Percentiles rank a stretch among this genome's conserved stretches.
These are phyloP conservation scores for Limtongia smithiae DNA, from an alignment of 805 yeast genomes.

Conservation along the genomic window DNA sequence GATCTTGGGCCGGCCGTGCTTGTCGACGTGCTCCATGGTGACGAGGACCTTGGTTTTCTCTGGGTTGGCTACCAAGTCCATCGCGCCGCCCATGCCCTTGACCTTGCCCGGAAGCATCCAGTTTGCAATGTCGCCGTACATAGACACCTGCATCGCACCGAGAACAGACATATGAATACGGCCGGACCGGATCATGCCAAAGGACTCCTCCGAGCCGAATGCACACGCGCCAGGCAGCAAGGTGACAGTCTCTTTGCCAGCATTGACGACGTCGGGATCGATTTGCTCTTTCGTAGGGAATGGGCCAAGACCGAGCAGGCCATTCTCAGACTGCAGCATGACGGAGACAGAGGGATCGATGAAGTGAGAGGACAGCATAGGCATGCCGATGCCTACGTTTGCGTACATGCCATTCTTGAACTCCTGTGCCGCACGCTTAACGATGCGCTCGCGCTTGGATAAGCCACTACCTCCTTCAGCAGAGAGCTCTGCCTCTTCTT, in stretches of 20 bases:
- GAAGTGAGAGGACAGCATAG: slow-evolving; percentile 46
- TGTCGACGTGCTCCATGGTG: slow-evolving; percentile 47
- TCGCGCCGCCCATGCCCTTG: slow-evolving; percentile 54
- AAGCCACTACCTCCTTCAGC: neutral
- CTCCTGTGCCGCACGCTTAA: slow-evolving; percentile 46
- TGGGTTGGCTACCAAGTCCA: slow-evolving; percentile 50
- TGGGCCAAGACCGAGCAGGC: slow-evolving; percentile 48
- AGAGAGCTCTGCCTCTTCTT: neutral
- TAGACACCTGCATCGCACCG: slow-evolving; percentile 50
- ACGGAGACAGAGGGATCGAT: slow-evolving; percentile 41
- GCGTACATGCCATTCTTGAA: slow-evolving; percentile 45
- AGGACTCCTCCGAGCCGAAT: slow-evolving; percentile 49
- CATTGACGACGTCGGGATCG: slow-evolving; percentile 48
- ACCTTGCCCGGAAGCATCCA: slow-evolving; percentile 51
- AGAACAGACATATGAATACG: slow-evolving; percentile 44
- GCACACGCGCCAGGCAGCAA: slow-evolving; percentile 45
- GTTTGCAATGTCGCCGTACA: slow-evolving; percentile 48
- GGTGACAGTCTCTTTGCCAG: slow-evolving; percentile 51
- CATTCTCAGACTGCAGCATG: slow-evolving; percentile 48
- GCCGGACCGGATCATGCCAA: slow-evolving; percentile 49
- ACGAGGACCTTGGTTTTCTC: slow-evolving; percentile 45
- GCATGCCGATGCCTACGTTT: slow-evolving; percentile 50
- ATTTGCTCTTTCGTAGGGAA: slow-evolving; percentile 43
- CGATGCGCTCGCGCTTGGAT: slow-evolving; percentile 39
- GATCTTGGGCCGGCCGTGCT: slow-evolving; percentile 47